phyloP scores from a whole-genome alignment of 225 moss, liverwort and hornwort genomes.

The Anthoceros angustus region DNA sequence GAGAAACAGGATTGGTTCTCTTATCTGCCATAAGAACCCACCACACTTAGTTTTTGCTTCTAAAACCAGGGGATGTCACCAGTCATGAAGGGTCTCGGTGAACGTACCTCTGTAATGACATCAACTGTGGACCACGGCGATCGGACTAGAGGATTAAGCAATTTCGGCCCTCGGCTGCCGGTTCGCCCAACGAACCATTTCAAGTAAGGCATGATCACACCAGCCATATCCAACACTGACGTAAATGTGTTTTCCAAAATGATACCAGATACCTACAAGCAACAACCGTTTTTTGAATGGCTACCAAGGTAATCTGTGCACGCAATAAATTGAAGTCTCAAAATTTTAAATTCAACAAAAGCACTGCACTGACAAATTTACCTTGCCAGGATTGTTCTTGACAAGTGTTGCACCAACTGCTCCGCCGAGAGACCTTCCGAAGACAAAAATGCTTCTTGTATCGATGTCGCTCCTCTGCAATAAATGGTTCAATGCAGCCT shows the following conservation, averaged over 20 bases:
- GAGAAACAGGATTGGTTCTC: slow-evolving; percentile 62
- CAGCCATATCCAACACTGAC: slow-evolving; percentile 93
- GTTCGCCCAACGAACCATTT: slow-evolving; percentile 73
- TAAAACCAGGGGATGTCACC: background rate
- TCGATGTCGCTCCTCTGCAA: slow-evolving; percentile 43
- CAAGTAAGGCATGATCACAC: slow-evolving; percentile 75
- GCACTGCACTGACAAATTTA: slow-evolving; percentile 9
- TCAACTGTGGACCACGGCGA: slow-evolving; percentile 88
- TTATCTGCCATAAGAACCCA: slow-evolving; percentile 26
- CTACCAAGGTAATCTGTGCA: background rate
- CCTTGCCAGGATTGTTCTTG: slow-evolving; percentile 69
- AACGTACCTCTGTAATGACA: slow-evolving; percentile 52
- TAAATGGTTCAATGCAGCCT: slow-evolving; percentile 74
- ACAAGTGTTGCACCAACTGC: slow-evolving; percentile 81
- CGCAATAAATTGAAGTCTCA: background rate
- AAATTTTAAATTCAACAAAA: background rate
- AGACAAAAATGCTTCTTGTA: slow-evolving; percentile 52
- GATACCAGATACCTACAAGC: slow-evolving; percentile 57
- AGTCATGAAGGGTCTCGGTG: background rate
- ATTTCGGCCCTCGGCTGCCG: slow-evolving; percentile 31
- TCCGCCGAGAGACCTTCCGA: slow-evolving; percentile 93
- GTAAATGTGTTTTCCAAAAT: slow-evolving; percentile 94
- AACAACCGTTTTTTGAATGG: background rate
- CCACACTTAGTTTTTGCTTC: background rate
- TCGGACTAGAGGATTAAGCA: slow-evolving; percentile 77